Conservation (phyloP, 1,284 basidiomycete species). For the Taiwanofungus camphoratus region DNA sequence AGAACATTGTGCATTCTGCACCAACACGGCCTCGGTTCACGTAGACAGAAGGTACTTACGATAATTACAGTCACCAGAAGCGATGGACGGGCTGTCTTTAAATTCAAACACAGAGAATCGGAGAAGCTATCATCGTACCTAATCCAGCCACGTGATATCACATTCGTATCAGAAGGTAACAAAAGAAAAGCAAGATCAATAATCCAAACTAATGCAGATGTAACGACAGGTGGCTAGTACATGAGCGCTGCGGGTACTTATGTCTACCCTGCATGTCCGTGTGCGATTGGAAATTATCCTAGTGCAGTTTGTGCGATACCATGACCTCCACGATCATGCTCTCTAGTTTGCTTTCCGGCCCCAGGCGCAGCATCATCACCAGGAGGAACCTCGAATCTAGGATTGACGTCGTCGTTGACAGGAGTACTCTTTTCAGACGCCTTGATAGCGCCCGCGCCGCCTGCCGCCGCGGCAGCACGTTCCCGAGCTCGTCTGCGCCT, state of each 20-base stretch:
- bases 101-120: constrained; percentile 18
- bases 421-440: constrained; percentile 25
- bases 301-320: constrained; percentile 4
- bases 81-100: background rate
- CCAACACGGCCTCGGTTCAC: too few species aligned
- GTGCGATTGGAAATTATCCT: constrained; percentile 5
- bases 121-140: constrained; percentile 16
- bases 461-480: constrained; percentile 52
- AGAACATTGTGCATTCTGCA: too few species aligned
- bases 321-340: constrained; percentile 18
- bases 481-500: constrained; percentile 72
- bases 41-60: too few species aligned
- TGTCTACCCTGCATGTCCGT: constrained; percentile 2
- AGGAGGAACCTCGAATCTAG: constrained; percentile 25
- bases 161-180: background rate
- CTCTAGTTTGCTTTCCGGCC: constrained; percentile 21
- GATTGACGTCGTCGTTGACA: constrained; percentile 34
- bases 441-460: constrained; percentile 28
- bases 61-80: too few species aligned
- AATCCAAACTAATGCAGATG: background rate
- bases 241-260: background rate
- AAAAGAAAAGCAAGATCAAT: background rate
- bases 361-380: constrained; percentile 15
- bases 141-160: constrained; percentile 15
- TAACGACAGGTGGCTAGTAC: background rate